These are phyloP conservation scores for Diutina rugosa DNA, from an alignment of 1,139 yeast species.

Conservation along the genomic window DNA sequence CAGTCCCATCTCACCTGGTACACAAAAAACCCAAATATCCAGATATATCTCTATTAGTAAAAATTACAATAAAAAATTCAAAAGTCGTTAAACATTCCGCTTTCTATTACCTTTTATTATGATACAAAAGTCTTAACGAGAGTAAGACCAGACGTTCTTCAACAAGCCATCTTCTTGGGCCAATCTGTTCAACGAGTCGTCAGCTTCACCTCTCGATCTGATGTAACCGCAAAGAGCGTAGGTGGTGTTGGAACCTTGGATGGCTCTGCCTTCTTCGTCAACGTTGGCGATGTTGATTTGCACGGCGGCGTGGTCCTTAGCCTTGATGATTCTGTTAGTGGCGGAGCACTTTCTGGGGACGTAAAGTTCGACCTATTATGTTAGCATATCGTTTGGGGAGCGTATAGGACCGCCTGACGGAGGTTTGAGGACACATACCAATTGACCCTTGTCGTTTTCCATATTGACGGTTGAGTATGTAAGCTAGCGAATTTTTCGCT, in stretches of 20 bases:
- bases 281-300: conserved; percentile 50
- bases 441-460: conserved; percentile 99
- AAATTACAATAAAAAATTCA: neutral
- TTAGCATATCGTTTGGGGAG: conserved; percentile 6
- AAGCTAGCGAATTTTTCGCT: neutral
- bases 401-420: neutral
- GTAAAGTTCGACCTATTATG: conserved; percentile 89
- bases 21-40: neutral
- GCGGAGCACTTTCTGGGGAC: conserved; percentile 99
- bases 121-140: conserved; percentile 59
- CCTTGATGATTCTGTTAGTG: conserved; percentile 99
- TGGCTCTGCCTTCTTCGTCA: conserved; percentile 92
- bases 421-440: conserved; percentile 49
- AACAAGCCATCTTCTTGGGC: conserved; percentile 98
- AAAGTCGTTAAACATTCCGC: neutral
- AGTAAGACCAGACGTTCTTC: conserved; percentile 98
- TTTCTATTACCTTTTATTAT: conserved; percentile 4
- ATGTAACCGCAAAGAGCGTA: conserved; percentile 97
- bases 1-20: neutral
- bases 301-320: conserved; percentile 99
- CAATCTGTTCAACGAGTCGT: conserved; percentile 98
- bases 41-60: neutral
- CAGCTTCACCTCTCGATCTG: conserved; percentile 75
- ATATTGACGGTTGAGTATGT: conserved; percentile 38
- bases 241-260: conserved; percentile 84